Conservation (phyloP, 345 rosid species). For the Crucihimalaya himalaica region DNA sequence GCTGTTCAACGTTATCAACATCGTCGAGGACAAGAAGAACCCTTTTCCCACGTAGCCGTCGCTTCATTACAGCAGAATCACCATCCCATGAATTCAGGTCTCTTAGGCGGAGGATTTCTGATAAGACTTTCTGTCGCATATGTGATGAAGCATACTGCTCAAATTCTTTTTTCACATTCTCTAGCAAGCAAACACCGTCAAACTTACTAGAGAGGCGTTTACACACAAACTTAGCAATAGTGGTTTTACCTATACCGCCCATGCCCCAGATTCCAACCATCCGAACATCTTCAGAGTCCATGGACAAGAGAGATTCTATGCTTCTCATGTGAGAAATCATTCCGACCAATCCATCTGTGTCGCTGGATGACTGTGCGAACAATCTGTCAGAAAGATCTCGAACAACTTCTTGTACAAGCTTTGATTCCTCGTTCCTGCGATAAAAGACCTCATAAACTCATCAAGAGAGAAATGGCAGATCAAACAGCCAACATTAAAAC, state of each 20-base stretch:
- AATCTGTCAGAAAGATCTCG: constrained; percentile 16
- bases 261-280: constrained; percentile 39
- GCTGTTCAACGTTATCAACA: constrained; percentile 27
- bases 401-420: constrained; percentile 4
- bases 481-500: background rate
- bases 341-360: constrained; percentile 3
- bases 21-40: constrained; percentile 35
- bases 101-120: constrained; percentile 3
- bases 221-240: constrained; percentile 21
- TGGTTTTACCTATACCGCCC: constrained; percentile 39
- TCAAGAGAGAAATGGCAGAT: background rate
- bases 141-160: constrained; percentile 3
- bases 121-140: constrained; percentile 17
- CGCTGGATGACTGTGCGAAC: background rate
- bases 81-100: no score
- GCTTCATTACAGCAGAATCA: constrained; percentile 15
- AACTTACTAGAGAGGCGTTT: background rate
- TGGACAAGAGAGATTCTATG: background rate
- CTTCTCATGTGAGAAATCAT: constrained; percentile 20
- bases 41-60: constrained; percentile 22
- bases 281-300: constrained; percentile 23
- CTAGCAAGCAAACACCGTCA: background rate
- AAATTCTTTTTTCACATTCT: constrained; percentile 13
- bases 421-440: constrained; percentile 17
- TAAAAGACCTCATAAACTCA: background rate